Conservation (phyloP, 371 early-diverging fungal genomes). For the Chytridium lagenaria region DNA sequence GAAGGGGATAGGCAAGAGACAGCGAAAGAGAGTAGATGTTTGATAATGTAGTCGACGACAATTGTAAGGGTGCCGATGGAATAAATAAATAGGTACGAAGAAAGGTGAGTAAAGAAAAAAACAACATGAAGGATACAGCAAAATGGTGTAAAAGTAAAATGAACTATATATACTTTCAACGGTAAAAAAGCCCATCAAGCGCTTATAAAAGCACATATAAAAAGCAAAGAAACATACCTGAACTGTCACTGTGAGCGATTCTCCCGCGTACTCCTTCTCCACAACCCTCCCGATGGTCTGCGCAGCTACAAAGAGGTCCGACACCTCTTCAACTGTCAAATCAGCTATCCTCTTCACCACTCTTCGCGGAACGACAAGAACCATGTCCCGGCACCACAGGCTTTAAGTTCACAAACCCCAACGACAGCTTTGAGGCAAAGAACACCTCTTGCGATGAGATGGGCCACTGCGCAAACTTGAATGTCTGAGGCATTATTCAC, state of each 20-base stretch:
- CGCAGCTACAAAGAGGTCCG: conserved; percentile 80
- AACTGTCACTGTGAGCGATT: conserved; percentile 79
- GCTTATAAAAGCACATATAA: background rate
- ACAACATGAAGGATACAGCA: too few species aligned
- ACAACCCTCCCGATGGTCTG: conserved; percentile 77
- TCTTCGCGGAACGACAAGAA: conserved; percentile 79
- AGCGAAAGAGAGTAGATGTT: too few species aligned
- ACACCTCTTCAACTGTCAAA: conserved; percentile 76
- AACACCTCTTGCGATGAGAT: conserved; percentile 77
- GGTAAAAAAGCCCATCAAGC: background rate
- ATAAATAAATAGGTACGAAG: too few species aligned
- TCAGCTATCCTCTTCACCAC: conserved; percentile 73
- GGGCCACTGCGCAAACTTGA: conserved; percentile 47
- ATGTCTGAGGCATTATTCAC: too few species aligned
- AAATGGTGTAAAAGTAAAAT: background rate
- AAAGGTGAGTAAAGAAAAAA: too few species aligned
- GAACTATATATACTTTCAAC: background rate
- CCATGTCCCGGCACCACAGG: conserved; percentile 84
- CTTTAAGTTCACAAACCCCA: conserved; percentile 88
- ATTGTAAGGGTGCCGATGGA: too few species aligned
- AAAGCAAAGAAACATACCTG: background rate
- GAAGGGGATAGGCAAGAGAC: too few species aligned
- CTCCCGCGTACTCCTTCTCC: conserved; percentile 74
- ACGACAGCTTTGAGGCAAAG: conserved; percentile 66
- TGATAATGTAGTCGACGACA: too few species aligned